Percentiles rank a stretch among this genome's conserved stretches.
Evolutionary conservation across 2,329 filamentous ascomycete genomes (phyloP).

Genomic region (Teratosphaeria epicoccoides): DNA sequence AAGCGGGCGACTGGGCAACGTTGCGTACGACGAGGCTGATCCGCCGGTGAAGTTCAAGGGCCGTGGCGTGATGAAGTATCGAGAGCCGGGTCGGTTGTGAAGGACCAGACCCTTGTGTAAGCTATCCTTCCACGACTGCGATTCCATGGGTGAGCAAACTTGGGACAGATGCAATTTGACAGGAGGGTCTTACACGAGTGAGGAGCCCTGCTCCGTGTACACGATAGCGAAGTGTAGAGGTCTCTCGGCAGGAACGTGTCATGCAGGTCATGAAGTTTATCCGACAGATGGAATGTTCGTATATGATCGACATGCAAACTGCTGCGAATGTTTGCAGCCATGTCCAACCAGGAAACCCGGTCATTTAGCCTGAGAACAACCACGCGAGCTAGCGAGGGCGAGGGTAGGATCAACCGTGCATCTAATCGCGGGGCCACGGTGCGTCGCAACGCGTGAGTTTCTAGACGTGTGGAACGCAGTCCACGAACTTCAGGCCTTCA

Average conservation of each 20-base stretch:
- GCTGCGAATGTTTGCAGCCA: neutral
- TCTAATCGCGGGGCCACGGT: neutral
- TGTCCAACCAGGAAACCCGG: neutral
- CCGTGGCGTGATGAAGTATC: conserved; percentile 27
- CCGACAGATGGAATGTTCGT: too few relatives aligned
- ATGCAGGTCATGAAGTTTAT: too few relatives aligned
- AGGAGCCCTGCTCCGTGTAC: too few relatives aligned
- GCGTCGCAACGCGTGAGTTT: neutral
- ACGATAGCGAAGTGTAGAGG: too few relatives aligned
- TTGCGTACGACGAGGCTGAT: conserved; percentile 17
- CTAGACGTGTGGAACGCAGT: neutral
- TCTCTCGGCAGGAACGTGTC: too few relatives aligned
- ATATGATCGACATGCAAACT: too few relatives aligned
- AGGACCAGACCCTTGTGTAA: too few relatives aligned
- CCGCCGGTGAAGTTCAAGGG: conserved; percentile 31
- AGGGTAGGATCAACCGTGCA: neutral
- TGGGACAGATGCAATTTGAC: too few relatives aligned
- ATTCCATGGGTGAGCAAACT: too few relatives aligned
- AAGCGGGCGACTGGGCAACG: conserved; percentile 11
- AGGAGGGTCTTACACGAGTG: too few relatives aligned
- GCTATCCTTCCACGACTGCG: too few relatives aligned
- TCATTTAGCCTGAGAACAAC: neutral
- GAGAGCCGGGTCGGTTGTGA: conserved; percentile 7
- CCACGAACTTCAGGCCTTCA: neutral
- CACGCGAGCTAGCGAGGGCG: neutral